Evolutionary conservation across 805 yeast genomes (phyloP).

Genomic region (Candida awuae): DNA sequence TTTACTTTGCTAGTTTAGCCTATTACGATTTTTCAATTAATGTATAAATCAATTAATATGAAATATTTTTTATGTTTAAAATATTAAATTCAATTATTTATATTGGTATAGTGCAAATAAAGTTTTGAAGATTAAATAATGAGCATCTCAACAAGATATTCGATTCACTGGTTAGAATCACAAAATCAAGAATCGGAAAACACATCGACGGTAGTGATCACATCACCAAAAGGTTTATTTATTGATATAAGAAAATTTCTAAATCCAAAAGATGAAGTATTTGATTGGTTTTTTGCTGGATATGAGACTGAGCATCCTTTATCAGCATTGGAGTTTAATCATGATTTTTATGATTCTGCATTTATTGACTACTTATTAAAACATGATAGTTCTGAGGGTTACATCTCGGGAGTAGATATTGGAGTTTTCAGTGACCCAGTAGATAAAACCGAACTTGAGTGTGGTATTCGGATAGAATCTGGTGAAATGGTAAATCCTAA

Average conservation of each 20-base stretch:
- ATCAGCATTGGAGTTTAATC: constrained; percentile 32
- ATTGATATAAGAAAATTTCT: constrained; percentile 39
- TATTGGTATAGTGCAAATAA: too few species aligned
- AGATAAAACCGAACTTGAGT: constrained; percentile 19
- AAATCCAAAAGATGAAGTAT: constrained; percentile 17
- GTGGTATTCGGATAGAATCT: constrained; percentile 40
- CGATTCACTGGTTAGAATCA: constrained; percentile 40
- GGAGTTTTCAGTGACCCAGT: constrained; percentile 2
- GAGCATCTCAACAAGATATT: constrained; percentile 38
- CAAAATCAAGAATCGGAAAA: constrained; percentile 36
- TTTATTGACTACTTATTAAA: constrained; percentile 23
- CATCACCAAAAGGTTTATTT: constrained; percentile 36
- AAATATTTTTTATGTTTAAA: too few species aligned
- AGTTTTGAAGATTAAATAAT: too few species aligned
- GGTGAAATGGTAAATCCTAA: constrained; percentile 42
- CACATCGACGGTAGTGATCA: constrained; percentile 42
- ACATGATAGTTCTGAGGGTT: not conserved
- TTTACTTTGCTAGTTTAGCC: too few species aligned
- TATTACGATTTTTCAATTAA: too few species aligned
- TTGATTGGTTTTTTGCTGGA: constrained; percentile 57
- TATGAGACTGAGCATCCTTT: constrained; percentile 32
- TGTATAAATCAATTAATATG: too few species aligned
- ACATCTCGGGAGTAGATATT: constrained; percentile 11
- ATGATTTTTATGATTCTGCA: constrained; percentile 35
- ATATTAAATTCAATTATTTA: too few species aligned